Evolutionary conservation across 2,329 filamentous ascomycete genomes (phyloP).

Genomic region (Blumeria graminis): DNA sequence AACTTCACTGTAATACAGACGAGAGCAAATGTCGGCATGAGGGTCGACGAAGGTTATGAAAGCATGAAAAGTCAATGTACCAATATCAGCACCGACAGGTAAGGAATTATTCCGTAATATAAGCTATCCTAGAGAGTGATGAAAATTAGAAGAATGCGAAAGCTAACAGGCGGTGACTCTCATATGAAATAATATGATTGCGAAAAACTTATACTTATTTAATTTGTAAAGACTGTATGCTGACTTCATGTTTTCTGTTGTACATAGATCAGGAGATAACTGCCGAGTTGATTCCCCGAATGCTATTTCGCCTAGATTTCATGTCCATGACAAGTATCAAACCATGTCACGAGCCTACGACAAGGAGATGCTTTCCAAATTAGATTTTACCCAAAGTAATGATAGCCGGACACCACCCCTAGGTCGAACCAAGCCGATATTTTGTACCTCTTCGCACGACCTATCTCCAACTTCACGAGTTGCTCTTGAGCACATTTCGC

Average conservation of each 20-base stretch:
- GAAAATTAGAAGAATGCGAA: background rate
- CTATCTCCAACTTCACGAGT: slow-evolving; percentile 14
- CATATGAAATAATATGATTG: background rate
- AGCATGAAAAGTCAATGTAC: slow-evolving; percentile 13
- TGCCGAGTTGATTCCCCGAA: background rate
- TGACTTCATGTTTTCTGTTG: background rate
- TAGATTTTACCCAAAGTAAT: slow-evolving; percentile 12
- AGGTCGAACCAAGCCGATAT: slow-evolving; percentile 9
- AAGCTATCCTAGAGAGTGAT: background rate
- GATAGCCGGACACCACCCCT: slow-evolving; percentile 16
- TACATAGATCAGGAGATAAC: background rate
- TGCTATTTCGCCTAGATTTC: slow-evolving; percentile 7
- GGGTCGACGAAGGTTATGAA: slow-evolving; percentile 16
- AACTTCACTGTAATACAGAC: slow-evolving; percentile 9
- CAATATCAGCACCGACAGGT: slow-evolving; percentile 14
- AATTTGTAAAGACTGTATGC: background rate
- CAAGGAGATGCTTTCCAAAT: slow-evolving; percentile 16
- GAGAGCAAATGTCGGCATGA: slow-evolving; percentile 11
- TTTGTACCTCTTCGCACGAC: slow-evolving; percentile 15
- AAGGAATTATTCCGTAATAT: slow-evolving; percentile 6
- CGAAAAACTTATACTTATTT: background rate
- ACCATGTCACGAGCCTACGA: slow-evolving; percentile 17
- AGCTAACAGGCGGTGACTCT: background rate
- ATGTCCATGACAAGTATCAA: slow-evolving; percentile 14
- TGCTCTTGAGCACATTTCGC: slow-evolving; percentile 11